These are phyloP conservation scores for Gamsiella multidivaricata DNA, from an alignment of 192 early-diverging fungal species.

Conservation along the genomic window DNA sequence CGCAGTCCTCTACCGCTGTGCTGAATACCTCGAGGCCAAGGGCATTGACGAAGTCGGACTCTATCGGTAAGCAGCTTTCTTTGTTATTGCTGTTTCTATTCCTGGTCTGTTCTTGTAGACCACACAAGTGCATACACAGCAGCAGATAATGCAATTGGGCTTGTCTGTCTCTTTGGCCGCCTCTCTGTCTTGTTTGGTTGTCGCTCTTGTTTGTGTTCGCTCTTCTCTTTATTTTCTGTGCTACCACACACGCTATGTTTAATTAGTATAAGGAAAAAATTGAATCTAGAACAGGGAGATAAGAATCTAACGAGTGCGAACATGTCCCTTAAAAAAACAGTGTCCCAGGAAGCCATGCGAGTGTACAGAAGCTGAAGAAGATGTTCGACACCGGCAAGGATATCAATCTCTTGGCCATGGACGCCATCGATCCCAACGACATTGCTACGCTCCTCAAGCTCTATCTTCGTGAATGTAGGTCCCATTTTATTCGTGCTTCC, in stretches of 20 bases:
- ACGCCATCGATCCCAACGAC: conserved; percentile 64
- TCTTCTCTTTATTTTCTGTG: conserved; percentile 2
- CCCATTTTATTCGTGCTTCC: too few species aligned
- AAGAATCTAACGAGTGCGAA: not conserved
- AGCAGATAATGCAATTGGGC: not conserved
- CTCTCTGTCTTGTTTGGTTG: not conserved
- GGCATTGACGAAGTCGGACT: conserved; percentile 66
- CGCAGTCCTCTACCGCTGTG: conserved; percentile 53
- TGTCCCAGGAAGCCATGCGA: conserved; percentile 62
- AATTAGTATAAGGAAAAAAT: conserved; percentile 5
- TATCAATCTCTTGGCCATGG: conserved; percentile 55
- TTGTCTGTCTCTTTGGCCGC: not conserved
- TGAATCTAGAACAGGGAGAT: not conserved
- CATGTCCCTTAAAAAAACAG: too few species aligned
- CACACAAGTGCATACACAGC: not conserved
- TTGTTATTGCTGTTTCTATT: not conserved
- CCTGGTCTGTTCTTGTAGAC: not conserved
- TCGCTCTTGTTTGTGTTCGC: conserved; percentile 3
- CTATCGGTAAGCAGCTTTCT: conserved; percentile 53
- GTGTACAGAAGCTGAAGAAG: conserved; percentile 60
- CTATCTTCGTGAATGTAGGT: conserved; percentile 70
- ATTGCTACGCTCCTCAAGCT: conserved; percentile 69
- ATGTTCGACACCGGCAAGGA: conserved; percentile 66
- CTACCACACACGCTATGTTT: conserved; percentile 7
- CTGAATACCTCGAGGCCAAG: conserved; percentile 55